Base-by-base conservation (phyloP, 257 asterid genomes). In the Solanum dulcamara region DNA sequence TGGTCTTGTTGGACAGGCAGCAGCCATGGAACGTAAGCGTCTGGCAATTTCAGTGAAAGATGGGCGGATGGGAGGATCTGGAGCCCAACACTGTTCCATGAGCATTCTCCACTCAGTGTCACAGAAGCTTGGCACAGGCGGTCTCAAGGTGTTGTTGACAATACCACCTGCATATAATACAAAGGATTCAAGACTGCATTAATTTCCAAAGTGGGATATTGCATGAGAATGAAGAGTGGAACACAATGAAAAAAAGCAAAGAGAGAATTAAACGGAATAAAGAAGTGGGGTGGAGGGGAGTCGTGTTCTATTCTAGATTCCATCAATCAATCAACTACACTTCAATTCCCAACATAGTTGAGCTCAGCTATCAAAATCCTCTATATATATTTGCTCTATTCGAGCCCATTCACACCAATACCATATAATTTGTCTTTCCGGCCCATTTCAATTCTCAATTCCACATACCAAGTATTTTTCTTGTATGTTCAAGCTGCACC, bases 51-150 rank as follows among this genome's bases (percentile, higher is more conserved):
- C 85, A 46, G 82, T 85, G 68, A 85, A 85, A 44, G 33, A 80
- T 38, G 88, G 88, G 59, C 88, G 83, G 81, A 48, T 67, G 22
- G 75, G 26, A 46, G 88, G 88, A 44, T 85, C 88, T 15, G 88
- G 38, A 46, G 88, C 72, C 88, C 88, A 85, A 66, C 88, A 83
- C 55, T 71, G 53, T 64, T 83, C 85, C 85, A 83, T 83, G 48
- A 83, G 85, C 32, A 71, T 44, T 83, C 64, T 64, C 85, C 85
- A 83, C n/a, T 83, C 85, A 33, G 64, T 42, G 32, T 64, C 85
- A 40, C 85, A 83, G 55, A 71, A 83, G 72, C 57, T 71, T 64
- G 85, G 85, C 42, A 83, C 64, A 26, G 64, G 79, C n/a, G 85
- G 85, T 71, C 85, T 48, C 80, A 83, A 42, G 64, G 85, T 83